phyloP scores from a whole-genome alignment of 1,284 basidiomycete species.

The Rhodotorula mucilaginosa region DNA sequence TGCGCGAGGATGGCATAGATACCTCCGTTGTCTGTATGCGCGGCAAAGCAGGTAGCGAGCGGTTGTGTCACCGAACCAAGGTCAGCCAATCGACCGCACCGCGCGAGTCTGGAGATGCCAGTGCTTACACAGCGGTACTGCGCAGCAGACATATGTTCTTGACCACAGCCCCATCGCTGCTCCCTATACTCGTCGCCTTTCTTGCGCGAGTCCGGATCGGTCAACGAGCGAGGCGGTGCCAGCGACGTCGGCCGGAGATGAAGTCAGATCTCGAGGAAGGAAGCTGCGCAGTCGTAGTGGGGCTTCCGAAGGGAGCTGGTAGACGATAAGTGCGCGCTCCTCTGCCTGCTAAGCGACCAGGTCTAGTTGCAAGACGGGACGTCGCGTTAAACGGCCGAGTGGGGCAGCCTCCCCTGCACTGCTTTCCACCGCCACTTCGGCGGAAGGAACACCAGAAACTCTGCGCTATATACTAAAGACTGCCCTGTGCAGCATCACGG shows the following conservation, averaged over 20 bases:
- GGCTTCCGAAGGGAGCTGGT: background rate
- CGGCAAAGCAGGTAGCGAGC: background rate
- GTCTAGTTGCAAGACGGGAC: no score
- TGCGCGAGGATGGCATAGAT: conserved; percentile 76
- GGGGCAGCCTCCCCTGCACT: no score
- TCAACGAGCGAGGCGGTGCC: background rate
- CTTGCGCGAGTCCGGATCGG: background rate
- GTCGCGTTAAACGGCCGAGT: no score
- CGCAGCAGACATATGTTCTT: conserved; percentile 39
- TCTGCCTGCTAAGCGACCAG: no score
- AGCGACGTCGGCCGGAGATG: no score
- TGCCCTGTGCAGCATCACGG: no score
- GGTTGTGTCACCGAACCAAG: background rate
- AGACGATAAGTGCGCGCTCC: no score
- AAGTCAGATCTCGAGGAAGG: background rate
- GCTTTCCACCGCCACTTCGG: no score
- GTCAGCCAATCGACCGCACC: background rate
- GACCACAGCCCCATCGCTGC: conserved; percentile 32
- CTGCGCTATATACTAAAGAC: no score
- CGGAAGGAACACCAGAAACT: no score
- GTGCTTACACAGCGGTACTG: conserved; percentile 35
- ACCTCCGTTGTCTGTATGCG: conserved; percentile 61
- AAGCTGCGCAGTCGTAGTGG: background rate
- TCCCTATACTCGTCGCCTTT: background rate
- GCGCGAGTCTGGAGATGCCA: no score